Percentiles rank a stretch among this genome's conserved stretches.
phyloP scores from a whole-genome alignment of 2,329 filamentous ascomycete species.

The Claviceps pazoutovae region DNA sequence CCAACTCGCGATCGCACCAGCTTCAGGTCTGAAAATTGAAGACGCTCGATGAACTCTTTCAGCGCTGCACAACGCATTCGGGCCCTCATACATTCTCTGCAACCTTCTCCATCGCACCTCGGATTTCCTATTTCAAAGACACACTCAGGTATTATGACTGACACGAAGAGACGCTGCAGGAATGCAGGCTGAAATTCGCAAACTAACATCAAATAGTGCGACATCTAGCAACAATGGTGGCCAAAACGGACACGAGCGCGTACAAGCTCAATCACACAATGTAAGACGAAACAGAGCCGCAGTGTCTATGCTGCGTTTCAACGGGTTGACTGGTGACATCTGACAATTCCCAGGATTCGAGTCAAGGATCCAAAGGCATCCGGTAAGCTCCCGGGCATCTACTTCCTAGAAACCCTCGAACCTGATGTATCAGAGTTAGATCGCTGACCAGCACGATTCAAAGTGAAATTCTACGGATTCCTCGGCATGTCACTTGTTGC shows the following conservation, averaged over 20 bases:
- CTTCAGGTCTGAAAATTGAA: not conserved
- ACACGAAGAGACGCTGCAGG: not conserved
- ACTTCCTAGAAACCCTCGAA: not conserved
- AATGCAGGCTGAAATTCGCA: not conserved
- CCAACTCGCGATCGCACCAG: not conserved
- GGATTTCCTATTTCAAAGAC: not conserved
- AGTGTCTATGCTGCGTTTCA: not conserved
- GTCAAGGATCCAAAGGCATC: constrained; percentile 86
- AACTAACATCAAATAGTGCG: constrained; percentile 1
- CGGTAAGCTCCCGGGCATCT: constrained; percentile 27
- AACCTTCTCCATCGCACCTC: constrained; percentile 5
- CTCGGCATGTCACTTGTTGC: constrained; percentile 76
- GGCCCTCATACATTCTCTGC: constrained; percentile 11
- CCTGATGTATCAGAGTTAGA: not conserved
- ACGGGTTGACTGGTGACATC: constrained; percentile 6
- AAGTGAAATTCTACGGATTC: constrained; percentile 86
- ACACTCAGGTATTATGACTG: not conserved
- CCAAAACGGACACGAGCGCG: constrained; percentile 55
- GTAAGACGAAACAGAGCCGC: constrained; percentile 28
- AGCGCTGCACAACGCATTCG: constrained; percentile 14
- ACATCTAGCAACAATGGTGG: constrained; percentile 35
- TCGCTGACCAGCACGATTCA: constrained; percentile 5
- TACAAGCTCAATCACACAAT: constrained; percentile 90
- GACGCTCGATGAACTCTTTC: constrained; percentile 12
- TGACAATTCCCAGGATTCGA: constrained; percentile 51